A percentile compares a stretch with the other conserved stretches of the same genome.
phyloP scores from a whole-genome alignment of 495 filamentous ascomycete genomes.

The Xylaria longipes region DNA sequence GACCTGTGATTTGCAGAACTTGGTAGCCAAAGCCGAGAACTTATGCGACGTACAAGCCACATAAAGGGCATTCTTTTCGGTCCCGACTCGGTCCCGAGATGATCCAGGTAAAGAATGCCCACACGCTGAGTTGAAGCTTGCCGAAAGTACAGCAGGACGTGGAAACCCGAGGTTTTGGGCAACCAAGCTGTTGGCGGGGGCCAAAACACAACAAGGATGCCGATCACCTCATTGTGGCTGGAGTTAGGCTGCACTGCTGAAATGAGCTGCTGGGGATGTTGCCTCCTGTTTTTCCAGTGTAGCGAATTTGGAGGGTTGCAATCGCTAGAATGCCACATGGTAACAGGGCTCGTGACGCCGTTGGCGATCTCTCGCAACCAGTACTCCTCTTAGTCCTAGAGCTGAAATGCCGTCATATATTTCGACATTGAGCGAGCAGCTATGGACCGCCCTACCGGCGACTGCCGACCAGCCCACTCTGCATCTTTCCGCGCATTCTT shows the following conservation, averaged over 20 bases:
- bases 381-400: not conserved
- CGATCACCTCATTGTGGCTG: not conserved
- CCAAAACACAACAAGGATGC: no score
- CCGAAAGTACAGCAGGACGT: not conserved
- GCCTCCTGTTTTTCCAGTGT: conserved; percentile 1
- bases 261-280: not conserved
- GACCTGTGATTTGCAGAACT: not conserved
- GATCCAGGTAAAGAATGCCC: not conserved
- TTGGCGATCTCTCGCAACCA: conserved; percentile 4
- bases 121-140: not conserved
- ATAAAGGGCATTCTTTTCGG: conserved; percentile 11
- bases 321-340: conserved; percentile 27
- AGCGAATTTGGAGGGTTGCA: conserved; percentile 18
- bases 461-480: conserved; percentile 7
- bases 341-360: conserved; percentile 1
- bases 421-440: not conserved
- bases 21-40: not conserved
- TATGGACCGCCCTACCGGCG: conserved; percentile 4
- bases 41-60: not conserved
- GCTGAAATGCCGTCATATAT: not conserved
- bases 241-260: not conserved
- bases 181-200: not conserved
- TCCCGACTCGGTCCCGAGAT: conserved; percentile 27
- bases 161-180: not conserved
- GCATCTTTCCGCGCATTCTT: not conserved